These are phyloP conservation scores for Nadsonia fulvescens DNA, from an alignment of 805 yeast genomes.

Conservation along the genomic window DNA sequence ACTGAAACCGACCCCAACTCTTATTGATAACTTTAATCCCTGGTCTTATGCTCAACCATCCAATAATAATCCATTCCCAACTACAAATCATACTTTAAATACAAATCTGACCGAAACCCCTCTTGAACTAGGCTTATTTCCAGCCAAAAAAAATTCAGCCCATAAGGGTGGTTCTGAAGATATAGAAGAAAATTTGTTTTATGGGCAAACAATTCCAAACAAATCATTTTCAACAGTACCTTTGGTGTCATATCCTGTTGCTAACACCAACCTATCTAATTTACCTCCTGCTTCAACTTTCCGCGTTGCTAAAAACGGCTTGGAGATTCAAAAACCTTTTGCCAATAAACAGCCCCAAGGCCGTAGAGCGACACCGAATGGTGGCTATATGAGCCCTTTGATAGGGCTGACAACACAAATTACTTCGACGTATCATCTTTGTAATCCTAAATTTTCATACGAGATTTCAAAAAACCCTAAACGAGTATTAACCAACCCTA, in stretches of 20 bases:
- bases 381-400: slow-evolving; percentile 37
- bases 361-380: slow-evolving; percentile 21
- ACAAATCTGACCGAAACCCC: too few relatives aligned
- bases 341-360: slow-evolving; percentile 14
- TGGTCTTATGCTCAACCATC: too few relatives aligned
- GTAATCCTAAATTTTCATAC: slow-evolving; percentile 73
- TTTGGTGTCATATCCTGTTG: slow-evolving; percentile 1
- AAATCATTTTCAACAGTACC: slow-evolving; percentile 1
- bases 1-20: too few relatives aligned
- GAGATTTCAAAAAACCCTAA: slow-evolving; percentile 75
- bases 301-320: slow-evolving; percentile 17
- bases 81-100: too few relatives aligned
- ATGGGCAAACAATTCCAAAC: neutral
- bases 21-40: too few relatives aligned
- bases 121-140: too few relatives aligned
- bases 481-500: slow-evolving; percentile 82
- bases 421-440: slow-evolving; percentile 64
- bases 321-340: slow-evolving; percentile 20
- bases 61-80: too few relatives aligned
- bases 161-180: too few relatives aligned
- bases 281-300: slow-evolving; percentile 18
- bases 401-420: slow-evolving; percentile 62
- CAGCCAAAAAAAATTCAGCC: too few relatives aligned
- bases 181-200: slow-evolving; percentile 2
- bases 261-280: too few relatives aligned